phyloP scores from a whole-genome alignment of 2,329 filamentous ascomycete species.

The Neophaeococcomyces aloes region DNA sequence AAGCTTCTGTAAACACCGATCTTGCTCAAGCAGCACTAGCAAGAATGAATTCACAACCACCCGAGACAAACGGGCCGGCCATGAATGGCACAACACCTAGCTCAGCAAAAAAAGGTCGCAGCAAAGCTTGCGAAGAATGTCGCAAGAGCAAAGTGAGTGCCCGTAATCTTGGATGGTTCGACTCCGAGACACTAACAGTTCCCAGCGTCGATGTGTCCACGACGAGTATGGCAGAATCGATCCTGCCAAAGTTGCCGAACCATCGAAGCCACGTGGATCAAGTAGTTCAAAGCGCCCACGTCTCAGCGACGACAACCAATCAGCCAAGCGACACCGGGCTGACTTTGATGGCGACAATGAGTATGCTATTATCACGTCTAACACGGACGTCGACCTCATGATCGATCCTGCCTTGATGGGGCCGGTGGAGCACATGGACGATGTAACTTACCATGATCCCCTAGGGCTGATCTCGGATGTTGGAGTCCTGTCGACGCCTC shows the following conservation, averaged over 20 bases:
- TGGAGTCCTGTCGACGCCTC: not conserved
- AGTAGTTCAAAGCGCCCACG: conserved; percentile 45
- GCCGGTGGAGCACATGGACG: not conserved
- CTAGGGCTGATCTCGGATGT: not conserved
- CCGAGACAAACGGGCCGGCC: not conserved
- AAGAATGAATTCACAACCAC: conserved; percentile 4
- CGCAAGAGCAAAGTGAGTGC: conserved; percentile 54
- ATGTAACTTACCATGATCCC: not conserved
- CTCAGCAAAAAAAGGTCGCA: conserved; percentile 47
- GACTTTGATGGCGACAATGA: conserved; percentile 7
- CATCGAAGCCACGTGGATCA: conserved; percentile 48
- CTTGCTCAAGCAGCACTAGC: conserved; percentile 8
- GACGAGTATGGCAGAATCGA: conserved; percentile 55
- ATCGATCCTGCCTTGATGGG: conserved; percentile 18
- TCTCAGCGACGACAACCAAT: conserved; percentile 32
- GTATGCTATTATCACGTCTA: conserved; percentile 10
- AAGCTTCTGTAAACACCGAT: conserved; percentile 5
- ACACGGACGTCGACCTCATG: conserved; percentile 15
- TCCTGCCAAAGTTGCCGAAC: conserved; percentile 52
- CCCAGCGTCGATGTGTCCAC: conserved; percentile 55
- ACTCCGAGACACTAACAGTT: conserved; percentile 17
- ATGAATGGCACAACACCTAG: conserved; percentile 1
- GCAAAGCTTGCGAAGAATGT: conserved; percentile 56
- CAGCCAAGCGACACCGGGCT: conserved; percentile 24
- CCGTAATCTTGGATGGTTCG: not conserved